These are phyloP conservation scores for Calonectria crousiana DNA, from an alignment of 2,329 filamentous ascomycete species.

Conservation along the genomic window DNA sequence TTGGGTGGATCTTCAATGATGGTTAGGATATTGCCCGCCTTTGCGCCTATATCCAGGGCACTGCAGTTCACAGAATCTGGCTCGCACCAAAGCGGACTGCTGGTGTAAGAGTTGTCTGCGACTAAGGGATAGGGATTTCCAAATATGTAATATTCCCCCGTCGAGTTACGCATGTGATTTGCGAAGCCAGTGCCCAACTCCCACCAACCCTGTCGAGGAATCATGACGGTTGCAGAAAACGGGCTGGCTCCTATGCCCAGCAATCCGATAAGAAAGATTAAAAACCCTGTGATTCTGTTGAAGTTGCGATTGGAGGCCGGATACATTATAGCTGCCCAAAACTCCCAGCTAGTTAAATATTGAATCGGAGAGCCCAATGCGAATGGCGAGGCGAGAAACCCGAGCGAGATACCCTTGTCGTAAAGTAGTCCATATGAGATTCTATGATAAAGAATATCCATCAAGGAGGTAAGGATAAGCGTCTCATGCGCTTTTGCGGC, in stretches of 20 bases:
- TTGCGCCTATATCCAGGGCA: background rate
- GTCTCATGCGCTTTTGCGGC: slow-evolving; percentile 1
- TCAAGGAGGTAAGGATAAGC: background rate
- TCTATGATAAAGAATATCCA: background rate
- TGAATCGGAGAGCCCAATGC: background rate
- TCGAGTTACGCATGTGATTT: background rate
- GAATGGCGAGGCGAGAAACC: background rate
- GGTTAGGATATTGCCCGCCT: background rate
- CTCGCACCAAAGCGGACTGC: background rate
- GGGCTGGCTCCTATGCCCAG: background rate
- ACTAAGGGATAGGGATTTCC: background rate
- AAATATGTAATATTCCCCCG: background rate
- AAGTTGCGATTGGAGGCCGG: background rate
- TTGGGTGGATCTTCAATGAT: background rate
- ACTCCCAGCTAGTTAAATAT: background rate
- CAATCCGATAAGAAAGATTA: background rate
- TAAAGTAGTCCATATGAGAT: background rate
- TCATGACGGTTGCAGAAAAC: background rate
- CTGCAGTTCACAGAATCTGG: background rate
- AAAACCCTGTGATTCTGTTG: background rate
- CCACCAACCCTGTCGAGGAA: background rate
- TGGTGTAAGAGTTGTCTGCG: background rate
- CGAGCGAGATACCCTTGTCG: background rate
- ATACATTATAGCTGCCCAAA: background rate
- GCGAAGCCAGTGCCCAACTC: background rate